These are phyloP conservation scores for Aspergillus puulaauensis DNA, from an alignment of 2,329 filamentous ascomycete genomes.

Conservation along the genomic window DNA sequence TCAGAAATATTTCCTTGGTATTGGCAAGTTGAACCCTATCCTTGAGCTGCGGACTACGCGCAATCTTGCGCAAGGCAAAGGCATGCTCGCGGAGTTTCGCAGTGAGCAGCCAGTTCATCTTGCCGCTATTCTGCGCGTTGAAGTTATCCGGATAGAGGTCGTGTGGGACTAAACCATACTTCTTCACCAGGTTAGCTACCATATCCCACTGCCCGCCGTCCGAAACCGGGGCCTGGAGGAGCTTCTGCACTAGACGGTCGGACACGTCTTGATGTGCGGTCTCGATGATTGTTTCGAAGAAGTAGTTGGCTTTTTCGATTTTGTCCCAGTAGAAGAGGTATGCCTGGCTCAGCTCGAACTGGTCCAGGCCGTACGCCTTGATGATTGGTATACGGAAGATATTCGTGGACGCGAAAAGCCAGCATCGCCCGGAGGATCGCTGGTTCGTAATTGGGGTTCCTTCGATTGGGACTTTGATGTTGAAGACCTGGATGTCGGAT, in stretches of 20 bases:
- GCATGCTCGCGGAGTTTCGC: conserved; percentile 86
- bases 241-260: conserved; percentile 67
- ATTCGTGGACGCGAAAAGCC: conserved; percentile 91
- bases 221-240: conserved; percentile 67
- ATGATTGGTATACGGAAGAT: conserved; percentile 86
- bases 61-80: conserved; percentile 65
- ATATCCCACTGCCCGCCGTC: conserved; percentile 94
- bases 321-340: conserved; percentile 96
- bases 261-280: conserved; percentile 71
- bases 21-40: conserved; percentile 38
- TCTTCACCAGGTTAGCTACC: conserved; percentile 79
- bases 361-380: conserved; percentile 73
- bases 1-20: conserved; percentile 72
- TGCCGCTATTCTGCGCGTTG: conserved; percentile 69
- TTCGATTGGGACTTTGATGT: conserved; percentile 77
- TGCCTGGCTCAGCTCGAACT: conserved; percentile 82
- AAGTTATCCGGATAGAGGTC: conserved; percentile 77
- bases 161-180: conserved; percentile 87
- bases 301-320: conserved; percentile 87
- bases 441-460: conserved; percentile 84
- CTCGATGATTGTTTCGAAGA: conserved; percentile 78
- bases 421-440: conserved; percentile 77
- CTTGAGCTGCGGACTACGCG: conserved; percentile 37
- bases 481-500: conserved; percentile 77
- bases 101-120: conserved; percentile 72